These are phyloP conservation scores for Arachis hypogaea DNA, from an alignment of 306 rosid genomes.

Conservation along the genomic window DNA sequence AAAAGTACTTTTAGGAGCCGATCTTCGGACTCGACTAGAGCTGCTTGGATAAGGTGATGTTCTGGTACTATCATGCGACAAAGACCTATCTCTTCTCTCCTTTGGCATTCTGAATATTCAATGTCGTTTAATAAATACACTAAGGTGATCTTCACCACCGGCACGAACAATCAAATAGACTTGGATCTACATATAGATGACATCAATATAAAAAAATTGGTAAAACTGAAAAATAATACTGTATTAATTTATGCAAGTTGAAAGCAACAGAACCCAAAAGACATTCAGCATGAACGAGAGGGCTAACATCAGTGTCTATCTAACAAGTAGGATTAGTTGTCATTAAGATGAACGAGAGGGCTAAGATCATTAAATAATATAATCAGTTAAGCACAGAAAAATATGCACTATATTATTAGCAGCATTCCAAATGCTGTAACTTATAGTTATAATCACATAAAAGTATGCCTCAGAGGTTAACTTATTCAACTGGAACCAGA, in stretches of 20 bases:
- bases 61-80: slow-evolving; percentile 71
- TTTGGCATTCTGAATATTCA: slow-evolving; percentile 70
- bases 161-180: slow-evolving; percentile 20
- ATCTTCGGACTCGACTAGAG: slow-evolving; percentile 59
- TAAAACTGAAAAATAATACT: neutral
- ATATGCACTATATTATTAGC: neutral
- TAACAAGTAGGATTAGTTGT: slow-evolving; percentile 4
- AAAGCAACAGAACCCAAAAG: slow-evolving; percentile 21
- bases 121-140: slow-evolving; percentile 22
- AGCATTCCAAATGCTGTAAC: neutral
- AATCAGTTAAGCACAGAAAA: neutral
- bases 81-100: slow-evolving; percentile 89
- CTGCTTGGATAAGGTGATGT: slow-evolving; percentile 83
- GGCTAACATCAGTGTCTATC: neutral
- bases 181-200: slow-evolving; percentile 41
- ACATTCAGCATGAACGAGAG: neutral
- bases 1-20: slow-evolving; percentile 47
- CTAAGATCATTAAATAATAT: slow-evolving; percentile 3
- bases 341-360: neutral
- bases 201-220: slow-evolving; percentile 27
- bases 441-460: neutral
- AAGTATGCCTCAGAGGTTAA: slow-evolving; percentile 7
- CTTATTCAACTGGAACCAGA: neutral
- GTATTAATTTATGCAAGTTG: neutral
- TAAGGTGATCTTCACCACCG: slow-evolving; percentile 32